Percentiles rank a stretch among this genome's conserved stretches.
Conservation (phyloP, 2,329 filamentous ascomycete genomes). For the Aureobasidium sp. region DNA sequence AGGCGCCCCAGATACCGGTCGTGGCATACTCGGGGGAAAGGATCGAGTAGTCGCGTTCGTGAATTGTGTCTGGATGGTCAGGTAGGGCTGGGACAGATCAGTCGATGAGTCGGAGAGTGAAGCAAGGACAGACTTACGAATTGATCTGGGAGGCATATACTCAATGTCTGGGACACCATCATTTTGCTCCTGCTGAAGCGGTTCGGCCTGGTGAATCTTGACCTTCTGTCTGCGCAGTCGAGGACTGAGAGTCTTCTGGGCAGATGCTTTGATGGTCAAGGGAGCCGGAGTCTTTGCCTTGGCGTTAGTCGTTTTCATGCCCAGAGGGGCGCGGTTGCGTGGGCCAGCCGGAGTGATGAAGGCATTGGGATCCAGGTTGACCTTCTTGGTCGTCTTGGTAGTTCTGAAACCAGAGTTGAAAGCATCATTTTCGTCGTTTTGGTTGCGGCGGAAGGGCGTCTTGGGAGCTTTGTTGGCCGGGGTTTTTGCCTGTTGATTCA, state of each 20-base stretch:
- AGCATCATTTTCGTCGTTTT: slow-evolving; percentile 81
- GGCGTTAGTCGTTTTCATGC: slow-evolving; percentile 93
- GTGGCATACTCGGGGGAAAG: slow-evolving; percentile 47
- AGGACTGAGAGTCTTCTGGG: slow-evolving; percentile 42
- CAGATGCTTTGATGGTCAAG: slow-evolving; percentile 44
- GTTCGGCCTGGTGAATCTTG: slow-evolving; percentile 55
- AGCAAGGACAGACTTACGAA: slow-evolving; percentile 31
- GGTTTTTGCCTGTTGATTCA: slow-evolving; percentile 70
- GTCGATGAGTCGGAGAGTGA: neutral
- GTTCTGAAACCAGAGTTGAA: slow-evolving; percentile 50
- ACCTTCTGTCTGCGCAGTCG: slow-evolving; percentile 47
- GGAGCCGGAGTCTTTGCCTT: slow-evolving; percentile 59
- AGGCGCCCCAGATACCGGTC: slow-evolving; percentile 43
- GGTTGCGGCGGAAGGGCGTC: slow-evolving; percentile 67
- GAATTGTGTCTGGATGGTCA: slow-evolving; percentile 26
- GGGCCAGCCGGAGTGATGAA: slow-evolving; percentile 74
- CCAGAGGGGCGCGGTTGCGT: slow-evolving; percentile 69
- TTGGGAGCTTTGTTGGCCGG: slow-evolving; percentile 69
- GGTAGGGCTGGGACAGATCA: slow-evolving; percentile 19
- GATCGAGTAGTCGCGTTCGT: slow-evolving; percentile 23
- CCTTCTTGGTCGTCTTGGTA: slow-evolving; percentile 51
- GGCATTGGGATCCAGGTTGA: slow-evolving; percentile 48
- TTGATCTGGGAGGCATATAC: slow-evolving; percentile 72
- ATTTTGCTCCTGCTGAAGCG: slow-evolving; percentile 25
- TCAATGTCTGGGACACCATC: slow-evolving; percentile 69